Conservation (phyloP, 2,329 filamentous ascomycete genomes). For the Dactylellina parvicollis region DNA sequence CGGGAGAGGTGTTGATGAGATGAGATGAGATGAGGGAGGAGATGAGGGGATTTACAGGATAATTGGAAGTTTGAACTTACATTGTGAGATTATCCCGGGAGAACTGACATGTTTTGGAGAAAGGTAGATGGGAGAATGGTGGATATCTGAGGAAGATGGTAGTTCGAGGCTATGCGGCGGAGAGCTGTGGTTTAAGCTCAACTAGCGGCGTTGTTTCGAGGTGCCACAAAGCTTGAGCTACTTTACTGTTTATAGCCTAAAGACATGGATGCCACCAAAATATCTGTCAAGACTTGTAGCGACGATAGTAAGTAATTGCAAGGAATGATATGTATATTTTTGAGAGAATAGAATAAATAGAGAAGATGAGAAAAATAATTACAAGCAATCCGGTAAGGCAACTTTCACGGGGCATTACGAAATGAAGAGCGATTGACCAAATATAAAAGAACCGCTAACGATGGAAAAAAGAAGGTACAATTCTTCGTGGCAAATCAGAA, state of each 20-base stretch:
- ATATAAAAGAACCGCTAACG: slow-evolving; percentile 17
- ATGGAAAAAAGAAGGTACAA: background rate
- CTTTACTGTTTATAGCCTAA: background rate
- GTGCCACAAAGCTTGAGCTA: background rate
- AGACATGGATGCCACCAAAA: background rate
- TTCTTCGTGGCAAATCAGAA: background rate
- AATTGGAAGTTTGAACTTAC: background rate
- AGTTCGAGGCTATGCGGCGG: background rate
- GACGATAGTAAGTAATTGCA: background rate
- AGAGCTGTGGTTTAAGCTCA: background rate
- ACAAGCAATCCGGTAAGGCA: slow-evolving; percentile 7
- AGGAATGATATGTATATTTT: background rate
- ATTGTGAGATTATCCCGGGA: background rate
- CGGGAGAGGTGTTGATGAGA: background rate
- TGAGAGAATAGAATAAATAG: background rate
- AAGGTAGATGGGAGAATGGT: background rate
- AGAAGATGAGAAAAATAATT: background rate
- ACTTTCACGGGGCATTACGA: slow-evolving; percentile 7
- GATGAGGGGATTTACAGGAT: background rate
- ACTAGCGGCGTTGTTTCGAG: background rate
- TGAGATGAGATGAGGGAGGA: background rate
- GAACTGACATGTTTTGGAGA: background rate
- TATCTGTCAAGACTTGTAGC: background rate
- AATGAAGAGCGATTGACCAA: slow-evolving; percentile 11
- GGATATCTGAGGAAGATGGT: background rate